These are phyloP conservation scores for Papiliotrema laurentii DNA, from an alignment of 1,284 basidiomycete species.

Conservation along the genomic window DNA sequence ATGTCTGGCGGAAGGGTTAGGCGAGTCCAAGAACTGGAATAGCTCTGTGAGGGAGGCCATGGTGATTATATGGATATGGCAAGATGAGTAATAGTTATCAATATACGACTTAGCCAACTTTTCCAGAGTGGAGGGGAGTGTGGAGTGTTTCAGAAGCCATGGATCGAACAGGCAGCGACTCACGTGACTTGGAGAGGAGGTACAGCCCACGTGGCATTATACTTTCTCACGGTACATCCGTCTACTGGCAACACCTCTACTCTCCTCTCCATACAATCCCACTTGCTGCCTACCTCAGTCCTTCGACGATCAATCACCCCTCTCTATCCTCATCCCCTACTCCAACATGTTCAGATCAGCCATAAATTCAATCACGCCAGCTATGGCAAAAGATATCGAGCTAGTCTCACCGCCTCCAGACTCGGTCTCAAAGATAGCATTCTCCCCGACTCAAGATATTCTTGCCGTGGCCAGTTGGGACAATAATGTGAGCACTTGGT, in stretches of 20 bases:
- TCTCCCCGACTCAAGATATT: conserved; percentile 62
- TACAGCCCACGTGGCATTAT: too few species aligned
- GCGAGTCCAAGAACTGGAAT: conserved; percentile 76
- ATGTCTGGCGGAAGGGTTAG: conserved; percentile 80
- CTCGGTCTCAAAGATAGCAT: conserved; percentile 66
- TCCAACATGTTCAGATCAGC: conserved; percentile 2
- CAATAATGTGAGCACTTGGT: conserved; percentile 56
- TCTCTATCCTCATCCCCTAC: conserved; percentile 4
- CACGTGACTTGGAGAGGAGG: not conserved
- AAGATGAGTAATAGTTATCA: not conserved
- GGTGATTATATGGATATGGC: not conserved
- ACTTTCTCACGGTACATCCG: conserved; percentile 3
- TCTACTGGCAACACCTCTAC: not conserved
- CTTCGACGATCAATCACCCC: too few species aligned
- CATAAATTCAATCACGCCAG: not conserved
- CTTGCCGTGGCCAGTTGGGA: conserved; percentile 75
- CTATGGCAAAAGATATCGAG: conserved; percentile 61
- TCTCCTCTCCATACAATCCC: not conserved
- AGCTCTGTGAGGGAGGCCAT: conserved; percentile 58
- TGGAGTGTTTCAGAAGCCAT: not conserved
- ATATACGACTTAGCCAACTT: not conserved
- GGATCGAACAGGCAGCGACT: not conserved
- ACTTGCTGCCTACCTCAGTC: too few species aligned
- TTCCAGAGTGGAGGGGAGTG: not conserved
- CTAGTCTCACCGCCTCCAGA: conserved; percentile 66